Conservation (phyloP, 208 protist species). For the Tritrichomonas foetus region DNA sequence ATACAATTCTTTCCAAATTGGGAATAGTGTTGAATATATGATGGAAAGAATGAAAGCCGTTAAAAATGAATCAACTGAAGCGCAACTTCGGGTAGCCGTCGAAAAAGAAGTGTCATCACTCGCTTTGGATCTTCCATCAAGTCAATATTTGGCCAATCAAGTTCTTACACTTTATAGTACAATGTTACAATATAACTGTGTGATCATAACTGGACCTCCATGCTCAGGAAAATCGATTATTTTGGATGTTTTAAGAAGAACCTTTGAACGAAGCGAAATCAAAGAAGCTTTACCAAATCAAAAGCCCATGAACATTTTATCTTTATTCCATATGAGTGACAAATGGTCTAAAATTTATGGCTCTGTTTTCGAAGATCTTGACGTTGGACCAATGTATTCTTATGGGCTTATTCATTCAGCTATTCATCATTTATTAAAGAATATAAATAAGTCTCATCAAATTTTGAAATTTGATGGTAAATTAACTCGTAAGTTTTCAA, state of each 20-base stretch:
- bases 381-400: neutral
- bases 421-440: neutral
- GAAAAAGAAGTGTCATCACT: neutral
- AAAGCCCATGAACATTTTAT: neutral
- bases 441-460: neutral
- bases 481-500: neutral
- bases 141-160: neutral
- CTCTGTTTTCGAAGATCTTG: neutral
- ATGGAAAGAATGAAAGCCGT: neutral
- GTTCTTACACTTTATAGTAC: neutral
- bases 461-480: conserved; percentile 11
- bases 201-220: conserved; percentile 10
- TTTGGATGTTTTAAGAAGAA: neutral
- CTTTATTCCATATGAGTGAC: neutral
- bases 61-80: neutral
- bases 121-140: neutral
- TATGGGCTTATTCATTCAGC: neutral
- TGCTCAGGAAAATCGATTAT: neutral
- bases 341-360: neutral
- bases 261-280: neutral
- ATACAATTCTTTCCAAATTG: neutral
- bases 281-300: neutral
- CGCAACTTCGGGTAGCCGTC: neutral
- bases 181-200: neutral
- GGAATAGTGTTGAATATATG: neutral